These are phyloP conservation scores for Corchorus capsularis DNA, from an alignment of 345 rosid genomes.

Conservation along the genomic window DNA sequence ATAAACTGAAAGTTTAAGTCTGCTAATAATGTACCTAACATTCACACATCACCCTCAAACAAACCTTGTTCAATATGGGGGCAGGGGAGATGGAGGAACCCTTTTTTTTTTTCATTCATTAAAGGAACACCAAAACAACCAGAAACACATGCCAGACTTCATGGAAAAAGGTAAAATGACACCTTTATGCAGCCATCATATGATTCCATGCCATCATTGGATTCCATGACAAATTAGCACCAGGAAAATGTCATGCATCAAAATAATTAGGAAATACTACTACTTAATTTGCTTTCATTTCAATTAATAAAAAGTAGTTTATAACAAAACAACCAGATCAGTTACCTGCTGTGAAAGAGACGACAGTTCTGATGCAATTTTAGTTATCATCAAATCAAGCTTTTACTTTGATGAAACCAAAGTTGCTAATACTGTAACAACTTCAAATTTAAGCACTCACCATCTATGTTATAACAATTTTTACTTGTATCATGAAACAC, in stretches of 20 bases:
- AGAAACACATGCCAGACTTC: background rate
- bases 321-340: too few species aligned
- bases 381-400: background rate
- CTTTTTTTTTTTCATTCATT: background rate
- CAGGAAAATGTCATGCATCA: too few species aligned
- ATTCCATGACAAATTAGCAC: too few species aligned
- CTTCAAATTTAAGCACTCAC: background rate
- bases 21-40: background rate
- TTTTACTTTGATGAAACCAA: conserved; percentile 1
- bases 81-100: too few species aligned
- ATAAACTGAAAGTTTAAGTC: background rate
- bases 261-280: too few species aligned
- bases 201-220: background rate
- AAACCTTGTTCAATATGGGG: background rate
- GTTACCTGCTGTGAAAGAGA: too few species aligned
- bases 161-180: background rate
- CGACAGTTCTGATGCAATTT: background rate
- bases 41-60: background rate
- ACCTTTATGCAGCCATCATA: background rate
- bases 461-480: background rate
- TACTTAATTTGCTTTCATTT: too few species aligned
- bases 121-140: background rate
- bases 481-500: background rate
- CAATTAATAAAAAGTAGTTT: too few species aligned
- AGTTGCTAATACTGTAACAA: background rate